phyloP scores from a whole-genome alignment of 306 rosid species.

The Aeschynomene evenia region DNA sequence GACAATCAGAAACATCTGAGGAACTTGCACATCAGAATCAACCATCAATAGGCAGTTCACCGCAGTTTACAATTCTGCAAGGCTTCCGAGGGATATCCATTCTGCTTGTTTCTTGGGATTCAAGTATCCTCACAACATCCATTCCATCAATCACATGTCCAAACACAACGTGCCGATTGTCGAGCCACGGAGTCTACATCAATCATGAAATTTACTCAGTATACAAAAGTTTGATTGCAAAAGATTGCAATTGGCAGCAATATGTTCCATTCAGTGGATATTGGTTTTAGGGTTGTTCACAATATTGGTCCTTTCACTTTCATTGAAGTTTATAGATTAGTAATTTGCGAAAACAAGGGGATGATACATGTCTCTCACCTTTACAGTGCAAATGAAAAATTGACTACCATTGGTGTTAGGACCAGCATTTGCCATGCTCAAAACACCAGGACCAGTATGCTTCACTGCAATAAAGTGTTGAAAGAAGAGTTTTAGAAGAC shows the following conservation, averaged over 20 bases:
- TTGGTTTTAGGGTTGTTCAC: background rate
- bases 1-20: constrained; percentile 18
- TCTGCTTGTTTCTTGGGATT: constrained; percentile 82
- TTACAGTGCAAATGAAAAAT: constrained; percentile 82
- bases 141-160: constrained; percentile 78
- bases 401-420: constrained; percentile 90
- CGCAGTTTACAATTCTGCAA: constrained; percentile 72
- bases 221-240: background rate
- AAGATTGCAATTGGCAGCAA: background rate
- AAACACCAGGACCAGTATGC: constrained; percentile 86
- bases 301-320: background rate
- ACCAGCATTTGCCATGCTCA: constrained; percentile 99
- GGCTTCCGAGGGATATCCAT: constrained; percentile 67
- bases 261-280: background rate
- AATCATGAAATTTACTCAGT: constrained; percentile 20
- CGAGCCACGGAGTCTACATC: constrained; percentile 91
- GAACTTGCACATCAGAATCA: constrained; percentile 35
- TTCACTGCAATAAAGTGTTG: constrained; percentile 65
- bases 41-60: constrained; percentile 63
- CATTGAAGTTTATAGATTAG: background rate
- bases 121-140: constrained; percentile 69
- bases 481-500: constrained; percentile 7
- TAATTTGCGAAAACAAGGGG: background rate
- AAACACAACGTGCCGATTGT: constrained; percentile 85
- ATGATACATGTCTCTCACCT: constrained; percentile 51